These are phyloP conservation scores for Phytopythium montanum DNA, from an alignment of 352 stramenopile genomes.

Conservation along the genomic window DNA sequence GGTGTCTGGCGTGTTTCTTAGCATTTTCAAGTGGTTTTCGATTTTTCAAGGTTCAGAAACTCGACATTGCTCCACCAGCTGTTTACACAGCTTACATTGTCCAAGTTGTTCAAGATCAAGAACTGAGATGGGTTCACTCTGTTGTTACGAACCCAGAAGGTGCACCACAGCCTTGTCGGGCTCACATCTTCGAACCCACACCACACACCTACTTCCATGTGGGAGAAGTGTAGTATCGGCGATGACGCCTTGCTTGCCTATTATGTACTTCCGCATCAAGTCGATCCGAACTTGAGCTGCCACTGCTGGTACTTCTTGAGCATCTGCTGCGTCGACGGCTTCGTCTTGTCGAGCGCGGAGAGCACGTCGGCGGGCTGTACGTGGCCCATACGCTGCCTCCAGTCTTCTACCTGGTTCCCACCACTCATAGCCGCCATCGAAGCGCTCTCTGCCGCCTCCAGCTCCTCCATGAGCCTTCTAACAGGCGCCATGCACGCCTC, in stretches of 20 bases:
- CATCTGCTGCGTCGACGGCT: constrained; percentile 70
- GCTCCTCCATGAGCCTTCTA: constrained; percentile 54
- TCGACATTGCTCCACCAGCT: neutral
- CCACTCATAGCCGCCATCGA: constrained; percentile 6
- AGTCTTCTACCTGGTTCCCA: constrained; percentile 35
- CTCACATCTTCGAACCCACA: neutral
- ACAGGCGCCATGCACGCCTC: constrained; percentile 84
- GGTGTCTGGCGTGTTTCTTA: neutral
- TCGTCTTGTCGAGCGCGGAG: constrained; percentile 66
- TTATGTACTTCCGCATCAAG: too few relatives aligned
- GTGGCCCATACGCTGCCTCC: constrained; percentile 54
- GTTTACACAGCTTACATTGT: neutral
- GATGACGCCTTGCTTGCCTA: too few relatives aligned
- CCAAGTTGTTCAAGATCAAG: neutral
- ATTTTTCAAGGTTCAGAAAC: neutral
- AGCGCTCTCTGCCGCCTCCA: constrained; percentile 47
- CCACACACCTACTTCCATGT: too few relatives aligned
- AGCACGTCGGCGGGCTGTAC: constrained; percentile 53
- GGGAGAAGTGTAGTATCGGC: too few relatives aligned
- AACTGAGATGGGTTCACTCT: constrained; percentile 10
- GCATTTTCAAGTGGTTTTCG: neutral
- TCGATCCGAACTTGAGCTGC: constrained; percentile 78
- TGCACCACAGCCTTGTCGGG: neutral
- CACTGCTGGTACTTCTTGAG: constrained; percentile 81
- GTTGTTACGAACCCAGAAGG: neutral